Base-by-base conservation (phyloP, 371 early-diverging fungal genomes). In the Saksenaea oblongispora region DNA sequence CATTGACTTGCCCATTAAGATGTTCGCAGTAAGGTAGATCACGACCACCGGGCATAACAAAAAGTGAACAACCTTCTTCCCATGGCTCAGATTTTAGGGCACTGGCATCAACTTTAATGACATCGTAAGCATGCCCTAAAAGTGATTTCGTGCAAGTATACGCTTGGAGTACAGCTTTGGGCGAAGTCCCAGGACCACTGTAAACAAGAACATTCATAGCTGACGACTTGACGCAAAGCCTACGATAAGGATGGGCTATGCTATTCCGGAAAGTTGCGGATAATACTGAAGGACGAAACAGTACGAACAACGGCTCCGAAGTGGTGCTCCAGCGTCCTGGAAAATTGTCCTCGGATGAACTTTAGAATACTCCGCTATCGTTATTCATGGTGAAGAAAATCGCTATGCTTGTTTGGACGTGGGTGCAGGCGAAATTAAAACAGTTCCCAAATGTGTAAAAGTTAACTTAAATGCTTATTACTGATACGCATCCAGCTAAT, bases 41-140 rank as follows among this genome's bases (percentile, higher is more conserved):
- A 34, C 95, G 77, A 1, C 96, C 97, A 34, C 97, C 97, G 0
- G 96, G 96, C 28, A 98, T 78, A 9, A 96, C 94, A 0, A 97
- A 70, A 61, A 96, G 72, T 0, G 89, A 84, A 5, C 95, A 91
- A 8, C 89, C 83, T 17, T 78, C 85, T 73, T 93, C 87, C 97
- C 98, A 98, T 1, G 96, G 93, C 63, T 94, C 94, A 1, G 67
- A 76, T 15, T 71, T 67, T 41, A 98, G 76, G 9, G 86, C 83
- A 34, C 74, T 65, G 2, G 89, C 84, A 61, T 93, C 91, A 54
- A 97, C 93, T 22, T 86, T 74, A 54, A 93, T 88, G 24, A 98
- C 84, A 73, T 95, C 94, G 77, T 95, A 97, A 22, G 83, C 79
- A 39, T 90, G 82, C n/a, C 89, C 87, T 0, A 97, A 84, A 0